Evolutionary conservation across 257 asterid genomes (phyloP).

Genomic region (Salvia miltiorrhiza): DNA sequence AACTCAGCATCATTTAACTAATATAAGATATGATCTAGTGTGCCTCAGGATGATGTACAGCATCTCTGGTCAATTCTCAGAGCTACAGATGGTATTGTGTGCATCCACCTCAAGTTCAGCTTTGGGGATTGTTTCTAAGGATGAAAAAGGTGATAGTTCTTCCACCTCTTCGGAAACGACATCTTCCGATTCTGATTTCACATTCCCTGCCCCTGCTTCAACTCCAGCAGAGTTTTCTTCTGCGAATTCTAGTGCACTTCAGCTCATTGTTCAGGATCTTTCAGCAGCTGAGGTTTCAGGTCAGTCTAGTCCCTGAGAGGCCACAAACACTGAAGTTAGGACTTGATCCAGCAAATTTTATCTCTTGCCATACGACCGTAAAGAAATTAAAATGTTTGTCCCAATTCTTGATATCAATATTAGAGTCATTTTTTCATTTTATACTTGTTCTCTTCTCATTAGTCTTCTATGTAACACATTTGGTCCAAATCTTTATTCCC

Average conservation of each 20-base stretch:
- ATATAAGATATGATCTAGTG: conserved; percentile 56
- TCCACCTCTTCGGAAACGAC: conserved; percentile 75
- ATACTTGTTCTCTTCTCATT: conserved; percentile 20
- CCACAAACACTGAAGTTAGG: conserved; percentile 30
- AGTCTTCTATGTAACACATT: conserved; percentile 28
- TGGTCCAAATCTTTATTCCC: conserved; percentile 28
- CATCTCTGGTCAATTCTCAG: conserved; percentile 97
- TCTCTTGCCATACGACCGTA: conserved; percentile 15
- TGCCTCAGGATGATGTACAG: conserved; percentile 99
- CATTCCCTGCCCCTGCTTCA: conserved; percentile 87
- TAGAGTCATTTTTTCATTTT: conserved; percentile 20
- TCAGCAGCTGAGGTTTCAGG: conserved; percentile 87
- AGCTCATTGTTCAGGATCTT: conserved; percentile 92
- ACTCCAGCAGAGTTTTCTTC: conserved; percentile 59
- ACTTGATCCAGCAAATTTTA: conserved; percentile 30
- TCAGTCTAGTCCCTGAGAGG: conserved; percentile 56
- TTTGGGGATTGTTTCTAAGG: conserved; percentile 51
- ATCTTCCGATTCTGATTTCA: conserved; percentile 84
- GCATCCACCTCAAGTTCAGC: conserved; percentile 70
- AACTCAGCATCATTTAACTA: conserved; percentile 36
- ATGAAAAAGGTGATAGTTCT: conserved; percentile 51
- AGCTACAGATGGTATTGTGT: conserved; percentile 86
- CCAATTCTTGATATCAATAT: conserved; percentile 10
- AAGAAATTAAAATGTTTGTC: conserved; percentile 16
- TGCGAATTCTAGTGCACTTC: conserved; percentile 71